These are phyloP conservation scores for Parasitella parasitica DNA, from an alignment of 371 early-diverging fungal genomes.

Conservation along the genomic window DNA sequence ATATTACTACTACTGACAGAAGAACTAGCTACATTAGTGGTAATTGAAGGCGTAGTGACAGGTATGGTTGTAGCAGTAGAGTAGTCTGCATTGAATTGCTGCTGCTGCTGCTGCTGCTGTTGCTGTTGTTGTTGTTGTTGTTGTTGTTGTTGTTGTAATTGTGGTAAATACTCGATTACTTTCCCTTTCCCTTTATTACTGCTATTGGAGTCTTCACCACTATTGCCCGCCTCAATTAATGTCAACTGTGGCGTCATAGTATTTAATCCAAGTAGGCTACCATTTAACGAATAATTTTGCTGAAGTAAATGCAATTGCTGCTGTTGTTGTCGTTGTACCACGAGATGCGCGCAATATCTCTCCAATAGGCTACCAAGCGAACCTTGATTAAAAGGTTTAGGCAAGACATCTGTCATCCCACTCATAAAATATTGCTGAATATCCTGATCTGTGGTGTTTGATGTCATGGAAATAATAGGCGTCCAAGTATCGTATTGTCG, in stretches of 20 bases:
- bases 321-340: conserved; percentile 27
- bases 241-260: conserved; percentile 15
- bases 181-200: conserved; percentile 4
- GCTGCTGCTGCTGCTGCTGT: not conserved
- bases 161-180: not conserved
- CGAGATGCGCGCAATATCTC: conserved; percentile 63
- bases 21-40: not conserved
- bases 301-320: conserved; percentile 22
- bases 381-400: conserved; percentile 71
- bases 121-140: not conserved
- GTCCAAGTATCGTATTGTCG: conserved; percentile 71
- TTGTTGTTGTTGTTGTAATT: not conserved
- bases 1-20: not conserved
- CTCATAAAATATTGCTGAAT: conserved; percentile 64
- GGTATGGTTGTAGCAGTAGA: not conserved
- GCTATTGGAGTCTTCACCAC: not conserved
- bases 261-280: conserved; percentile 3
- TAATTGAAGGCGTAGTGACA: not conserved
- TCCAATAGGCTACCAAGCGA: conserved; percentile 57
- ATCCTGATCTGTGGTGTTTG: conserved; percentile 64
- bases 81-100: not conserved
- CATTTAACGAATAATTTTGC: conserved; percentile 21
- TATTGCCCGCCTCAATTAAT: conserved; percentile 9
- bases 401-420: conserved; percentile 82
- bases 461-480: conserved; percentile 82